Base-by-base conservation (phyloP, 1,139 yeast species). In the Suhomyces bolitotheri region DNA sequence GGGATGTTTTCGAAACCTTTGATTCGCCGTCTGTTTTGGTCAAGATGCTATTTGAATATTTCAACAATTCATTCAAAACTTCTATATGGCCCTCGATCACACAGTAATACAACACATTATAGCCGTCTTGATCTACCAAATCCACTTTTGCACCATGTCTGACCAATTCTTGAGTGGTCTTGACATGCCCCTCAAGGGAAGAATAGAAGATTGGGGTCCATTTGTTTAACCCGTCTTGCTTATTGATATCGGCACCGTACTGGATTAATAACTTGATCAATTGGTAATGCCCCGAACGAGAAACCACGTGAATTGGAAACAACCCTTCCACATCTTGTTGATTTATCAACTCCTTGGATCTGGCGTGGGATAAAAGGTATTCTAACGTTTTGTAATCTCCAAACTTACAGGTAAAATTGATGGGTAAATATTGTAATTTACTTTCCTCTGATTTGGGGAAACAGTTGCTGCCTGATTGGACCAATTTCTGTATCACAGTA, bases 131-230 rank as follows among this genome's bases (percentile, higher is more conserved):
- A 59, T 92, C 98, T n/a, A 78, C 69, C 13, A 84, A 59, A 43
- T 78, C 76, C 36, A 83, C 71, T 39, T 78, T 75, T 0, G 97
- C 96, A 4, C 92, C 89, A 37, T 71, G 76, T 22, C 76, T 75
- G 11, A 92, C 74, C 38, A 92, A 69, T 33, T 80, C 87, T 43
- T 73, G 73, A 0, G 95, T 83, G 2, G 95, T 80, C 30, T 71
- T 64, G 4, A 73, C 74, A 56, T 86, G 89, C 1, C 97, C 97
- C 50, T 87, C 94, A 47, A 81, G 78, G 1, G 92, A 92, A 9
- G 96, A 87, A 58, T 92, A 90, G 52, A 90, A 88, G 5, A 92
- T 72, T 0, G 97, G 96, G 0, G 97, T 82, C 97, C 97, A 92
- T 49, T 84, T 85, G 54, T 89, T 88, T 39, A 88, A 78, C 39